A percentile compares a stretch with the other conserved stretches of the same genome.
Conservation (phyloP, 352 stramenopile species). For the Pseudoperonospora humuli region DNA sequence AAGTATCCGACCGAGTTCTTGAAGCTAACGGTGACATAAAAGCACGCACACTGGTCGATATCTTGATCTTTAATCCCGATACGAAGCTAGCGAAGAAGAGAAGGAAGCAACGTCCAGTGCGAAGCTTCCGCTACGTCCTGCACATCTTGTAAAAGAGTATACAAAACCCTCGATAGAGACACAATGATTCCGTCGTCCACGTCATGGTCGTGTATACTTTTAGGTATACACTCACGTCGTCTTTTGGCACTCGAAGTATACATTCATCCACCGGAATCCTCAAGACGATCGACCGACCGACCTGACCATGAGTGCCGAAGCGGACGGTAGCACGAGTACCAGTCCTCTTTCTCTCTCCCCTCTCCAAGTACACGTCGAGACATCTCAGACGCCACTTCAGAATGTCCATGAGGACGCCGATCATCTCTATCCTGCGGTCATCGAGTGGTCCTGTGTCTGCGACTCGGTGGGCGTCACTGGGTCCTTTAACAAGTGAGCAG, state of each 20-base stretch:
- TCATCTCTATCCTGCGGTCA: constrained; percentile 43
- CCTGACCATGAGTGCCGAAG: constrained; percentile 10
- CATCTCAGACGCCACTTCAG: constrained; percentile 14
- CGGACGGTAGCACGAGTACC: constrained; percentile 1
- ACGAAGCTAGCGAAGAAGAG: too few species aligned
- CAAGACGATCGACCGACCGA: neutral
- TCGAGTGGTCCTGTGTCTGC: constrained; percentile 53
- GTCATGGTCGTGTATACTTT: neutral
- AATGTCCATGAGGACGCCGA: constrained; percentile 38
- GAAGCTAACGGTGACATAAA: too few species aligned
- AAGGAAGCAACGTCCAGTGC: too few species aligned
- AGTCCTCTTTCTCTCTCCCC: constrained; percentile 5
- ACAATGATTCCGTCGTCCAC: constrained; percentile 30
- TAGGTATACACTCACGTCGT: neutral
- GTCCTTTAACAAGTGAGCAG: constrained; percentile 75
- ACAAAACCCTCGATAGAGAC: constrained; percentile 6
- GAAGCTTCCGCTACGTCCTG: too few species aligned
- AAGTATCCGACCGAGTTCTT: too few species aligned
- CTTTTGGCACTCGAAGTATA: neutral
- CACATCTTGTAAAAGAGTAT: neutral
- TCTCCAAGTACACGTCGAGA: constrained; percentile 1
- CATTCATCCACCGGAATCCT: constrained; percentile 12
- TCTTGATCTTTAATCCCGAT: too few species aligned
- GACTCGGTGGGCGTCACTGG: constrained; percentile 59
- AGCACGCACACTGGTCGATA: too few species aligned